These are phyloP conservation scores for Boletus tomentosulus DNA, from an alignment of 768 basidiomycete species.

Conservation along the genomic window DNA sequence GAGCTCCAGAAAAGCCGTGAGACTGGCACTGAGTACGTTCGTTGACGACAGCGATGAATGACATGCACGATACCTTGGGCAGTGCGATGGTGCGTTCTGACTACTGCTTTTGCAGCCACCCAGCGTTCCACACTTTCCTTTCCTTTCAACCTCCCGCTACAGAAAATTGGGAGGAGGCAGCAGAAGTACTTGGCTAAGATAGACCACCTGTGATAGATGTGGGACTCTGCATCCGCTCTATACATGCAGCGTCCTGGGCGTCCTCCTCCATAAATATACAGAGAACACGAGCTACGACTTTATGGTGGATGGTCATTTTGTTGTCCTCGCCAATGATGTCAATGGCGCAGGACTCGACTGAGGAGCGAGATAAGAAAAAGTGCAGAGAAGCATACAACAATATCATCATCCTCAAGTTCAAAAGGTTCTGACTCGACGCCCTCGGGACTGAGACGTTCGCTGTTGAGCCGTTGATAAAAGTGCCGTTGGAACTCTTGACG, in stretches of 20 bases:
- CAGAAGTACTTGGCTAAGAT: constrained; percentile 34
- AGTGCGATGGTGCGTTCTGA: too few relatives aligned
- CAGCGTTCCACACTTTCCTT: too few relatives aligned
- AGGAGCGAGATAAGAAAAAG: constrained; percentile 3
- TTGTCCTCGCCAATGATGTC: constrained; percentile 99
- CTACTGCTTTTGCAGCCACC: too few relatives aligned
- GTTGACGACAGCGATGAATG: too few relatives aligned
- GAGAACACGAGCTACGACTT: constrained; percentile 91
- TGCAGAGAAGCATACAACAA: constrained; percentile 65
- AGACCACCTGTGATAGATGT: constrained; percentile 16
- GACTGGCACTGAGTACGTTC: constrained; percentile 66
- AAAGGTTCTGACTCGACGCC: constrained; percentile 88
- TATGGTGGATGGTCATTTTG: constrained; percentile 96
- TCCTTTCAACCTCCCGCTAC: too few relatives aligned
- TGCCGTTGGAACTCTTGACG: constrained; percentile 96
- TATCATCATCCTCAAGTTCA: constrained; percentile 92
- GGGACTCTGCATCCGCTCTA: constrained; percentile 59
- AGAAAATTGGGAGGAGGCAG: constrained; percentile 34
- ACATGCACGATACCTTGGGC: too few relatives aligned
- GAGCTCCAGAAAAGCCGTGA: constrained; percentile 96
- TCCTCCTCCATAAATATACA: constrained; percentile 89
- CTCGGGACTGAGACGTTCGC: constrained; percentile 86
- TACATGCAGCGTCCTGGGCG: constrained; percentile 65
- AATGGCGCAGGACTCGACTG: constrained; percentile 38
- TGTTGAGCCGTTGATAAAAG: constrained; percentile 76